Evolutionary conservation across 2,329 filamentous ascomycete species (phyloP).

Genomic region (Aspergillus ochraceoroseus): DNA sequence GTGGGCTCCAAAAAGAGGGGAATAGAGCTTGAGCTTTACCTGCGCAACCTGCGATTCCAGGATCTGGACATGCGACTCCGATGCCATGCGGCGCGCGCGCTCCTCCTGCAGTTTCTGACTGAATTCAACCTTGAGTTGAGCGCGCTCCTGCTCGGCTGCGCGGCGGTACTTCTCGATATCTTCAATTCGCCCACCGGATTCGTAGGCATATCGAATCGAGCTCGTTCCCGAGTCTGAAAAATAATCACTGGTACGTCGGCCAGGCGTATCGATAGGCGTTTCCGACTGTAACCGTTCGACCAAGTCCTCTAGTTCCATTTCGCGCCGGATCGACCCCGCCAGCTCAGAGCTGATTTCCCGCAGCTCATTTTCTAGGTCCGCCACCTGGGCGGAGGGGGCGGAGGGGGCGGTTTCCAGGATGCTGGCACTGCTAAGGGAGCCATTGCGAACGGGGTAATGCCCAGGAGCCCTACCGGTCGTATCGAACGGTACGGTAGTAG

Average conservation of each 20-base stretch:
- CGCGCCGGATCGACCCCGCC: conserved; percentile 83
- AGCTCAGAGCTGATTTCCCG: conserved; percentile 90
- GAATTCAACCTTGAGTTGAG: conserved; percentile 76
- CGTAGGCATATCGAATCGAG: conserved; percentile 68
- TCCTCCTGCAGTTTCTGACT: conserved; percentile 85
- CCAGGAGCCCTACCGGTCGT: conserved; percentile 45
- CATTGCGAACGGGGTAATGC: conserved; percentile 43
- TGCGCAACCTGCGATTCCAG: conserved; percentile 73
- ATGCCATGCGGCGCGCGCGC: conserved; percentile 64
- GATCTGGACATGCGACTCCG: conserved; percentile 79
- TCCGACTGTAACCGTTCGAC: conserved; percentile 85
- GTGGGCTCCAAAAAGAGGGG: not conserved
- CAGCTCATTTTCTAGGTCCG: conserved; percentile 90
- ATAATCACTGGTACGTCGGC: conserved; percentile 87
- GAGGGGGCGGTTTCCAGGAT: conserved; percentile 43
- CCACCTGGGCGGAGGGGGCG: conserved; percentile 57
- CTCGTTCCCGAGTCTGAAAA: conserved; percentile 94
- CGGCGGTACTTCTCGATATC: conserved; percentile 80
- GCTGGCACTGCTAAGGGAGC: conserved; percentile 45
- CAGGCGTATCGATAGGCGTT: conserved; percentile 48
- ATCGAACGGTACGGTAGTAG: conserved; percentile 48
- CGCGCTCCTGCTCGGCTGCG: conserved; percentile 84
- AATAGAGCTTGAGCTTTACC: conserved; percentile 35
- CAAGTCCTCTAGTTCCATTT: conserved; percentile 94
- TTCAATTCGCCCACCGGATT: conserved; percentile 53